Evolutionary conservation across 73 alveolate genomes (phyloP).

Genomic region (Paramecium bursaria): DNA sequence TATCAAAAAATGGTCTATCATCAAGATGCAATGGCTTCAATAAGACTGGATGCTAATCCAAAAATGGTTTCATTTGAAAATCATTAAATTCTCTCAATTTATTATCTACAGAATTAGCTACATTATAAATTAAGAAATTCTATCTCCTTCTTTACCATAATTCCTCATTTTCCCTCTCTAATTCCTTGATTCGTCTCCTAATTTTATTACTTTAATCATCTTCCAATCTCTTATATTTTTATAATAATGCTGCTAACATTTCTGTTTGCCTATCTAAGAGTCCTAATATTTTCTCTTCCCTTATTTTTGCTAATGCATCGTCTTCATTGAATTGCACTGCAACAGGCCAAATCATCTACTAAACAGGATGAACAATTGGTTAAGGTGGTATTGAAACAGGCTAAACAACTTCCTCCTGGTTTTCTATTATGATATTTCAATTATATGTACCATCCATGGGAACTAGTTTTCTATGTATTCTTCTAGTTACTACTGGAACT

Average conservation of each 20-base stretch:
- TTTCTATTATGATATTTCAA: background rate
- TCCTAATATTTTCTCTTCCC: conserved; percentile 52
- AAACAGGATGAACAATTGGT: conserved; percentile 57
- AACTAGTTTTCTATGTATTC: conserved; percentile 48
- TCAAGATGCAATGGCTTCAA: conserved; percentile 46
- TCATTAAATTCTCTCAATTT: conserved; percentile 49
- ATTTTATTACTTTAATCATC: conserved; percentile 47
- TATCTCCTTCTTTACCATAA: conserved; percentile 57
- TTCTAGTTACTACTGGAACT: conserved; percentile 44
- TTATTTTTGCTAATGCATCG: conserved; percentile 59
- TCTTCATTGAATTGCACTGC: conserved; percentile 63
- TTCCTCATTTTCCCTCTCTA: conserved; percentile 59
- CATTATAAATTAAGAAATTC: conserved; percentile 50
- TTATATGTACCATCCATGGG: conserved; percentile 53
- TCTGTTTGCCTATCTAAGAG: conserved; percentile 37
- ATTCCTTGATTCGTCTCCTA: conserved; percentile 43
- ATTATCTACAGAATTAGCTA: conserved; percentile 35
- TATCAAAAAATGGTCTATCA: conserved; percentile 45
- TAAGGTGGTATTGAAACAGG: conserved; percentile 46
- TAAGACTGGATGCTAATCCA: conserved; percentile 42
- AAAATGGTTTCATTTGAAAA: conserved; percentile 42
- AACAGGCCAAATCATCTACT: conserved; percentile 61
- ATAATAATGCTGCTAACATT: conserved; percentile 7
- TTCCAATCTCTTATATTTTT: conserved; percentile 40
- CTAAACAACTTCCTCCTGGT: conserved; percentile 28